phyloP scores from a whole-genome alignment of 352 stramenopile species.

The Phytophthora chlamydospora region DNA sequence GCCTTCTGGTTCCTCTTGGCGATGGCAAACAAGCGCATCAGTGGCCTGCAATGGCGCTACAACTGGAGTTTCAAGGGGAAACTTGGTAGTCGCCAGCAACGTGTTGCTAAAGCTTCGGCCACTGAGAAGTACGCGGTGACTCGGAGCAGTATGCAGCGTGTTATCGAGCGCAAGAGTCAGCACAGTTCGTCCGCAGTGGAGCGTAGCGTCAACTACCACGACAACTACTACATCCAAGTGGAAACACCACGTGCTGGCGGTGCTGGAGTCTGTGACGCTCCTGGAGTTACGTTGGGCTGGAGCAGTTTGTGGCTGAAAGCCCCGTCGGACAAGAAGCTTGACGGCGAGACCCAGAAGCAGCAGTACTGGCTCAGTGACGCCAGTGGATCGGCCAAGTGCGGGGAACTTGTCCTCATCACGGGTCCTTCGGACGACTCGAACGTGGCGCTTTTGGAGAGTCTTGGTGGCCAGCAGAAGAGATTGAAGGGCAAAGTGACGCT shows the following conservation, averaged over 20 bases:
- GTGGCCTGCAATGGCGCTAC: conserved; percentile 37
- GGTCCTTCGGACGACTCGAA: conserved; percentile 34
- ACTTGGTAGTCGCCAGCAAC: conserved; percentile 20
- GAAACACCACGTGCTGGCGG: conserved; percentile 35
- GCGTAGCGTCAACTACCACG: conserved; percentile 1
- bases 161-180: conserved; percentile 17
- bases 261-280: conserved; percentile 17
- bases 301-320: conserved; percentile 35
- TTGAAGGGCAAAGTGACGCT: conserved; percentile 34
- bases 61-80: conserved; percentile 31
- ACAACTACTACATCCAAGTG: conserved; percentile 45
- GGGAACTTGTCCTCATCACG: conserved; percentile 38
- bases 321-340: conserved; percentile 11
- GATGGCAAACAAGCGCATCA: conserved; percentile 31
- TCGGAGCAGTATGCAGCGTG: conserved; percentile 8
- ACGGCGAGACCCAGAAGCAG: neutral
- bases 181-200: conserved; percentile 13
- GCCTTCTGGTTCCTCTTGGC: conserved; percentile 39
- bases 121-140: conserved; percentile 14
- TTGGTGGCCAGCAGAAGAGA: conserved; percentile 27
- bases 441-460: conserved; percentile 33
- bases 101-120: conserved; percentile 1
- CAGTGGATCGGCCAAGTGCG: conserved; percentile 36
- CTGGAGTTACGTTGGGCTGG: conserved; percentile 36
- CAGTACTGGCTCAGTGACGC: conserved; percentile 32